Evolutionary conservation across 208 protist genomes (phyloP), one percentile per base, ranked within the genome.

Genomic region (Crithidia brevicula): DNA sequence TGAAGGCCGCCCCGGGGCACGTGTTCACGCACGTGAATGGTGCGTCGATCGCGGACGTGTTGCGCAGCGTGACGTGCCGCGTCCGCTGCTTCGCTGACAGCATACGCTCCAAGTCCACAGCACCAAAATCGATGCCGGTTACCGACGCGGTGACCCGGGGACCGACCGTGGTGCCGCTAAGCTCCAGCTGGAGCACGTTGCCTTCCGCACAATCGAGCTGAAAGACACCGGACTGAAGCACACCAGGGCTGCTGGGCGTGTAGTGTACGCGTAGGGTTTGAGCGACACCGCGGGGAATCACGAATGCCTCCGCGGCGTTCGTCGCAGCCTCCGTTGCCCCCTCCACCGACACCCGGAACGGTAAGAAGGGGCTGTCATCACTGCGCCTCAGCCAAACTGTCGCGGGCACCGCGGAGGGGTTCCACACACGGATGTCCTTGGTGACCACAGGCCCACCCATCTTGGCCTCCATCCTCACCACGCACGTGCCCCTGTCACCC

Each of bases 361-460:
- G 71, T 20, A 70, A 79, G 13, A 47, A 15, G 16, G 82, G 45
- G 28, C 47, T 66, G 57, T 81, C 65, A 30, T 93, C 84, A 11
- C 33, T 42, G 20, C 74, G 61, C 10, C 60, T 51, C 28, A 97
- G 28, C 1, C 40, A 49, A 28, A 95, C 89, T 18, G 33, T 52
- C 18, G 87, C 92, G 38, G 82, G 47, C 11, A 98, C 94, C 23
- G 77, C 77, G 22, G 91, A 90, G 2, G 83, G 81, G 71, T 98
- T 98, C 50, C 64, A 61, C 33, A 98, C 23, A n/a, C 45, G 73
- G 50, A 98, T 74, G 43, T 80, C 50, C 47, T 54, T 69, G 5
- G 49, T 78, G 3, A 45, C 71, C 3, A 76, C 77, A 2, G 77
- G 58, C 5, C 87, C 59, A 20, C 57, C 50, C 43, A 60, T 60